Evolutionary conservation across 805 yeast genomes (phyloP).

Genomic region (Pichia ethanolica): DNA sequence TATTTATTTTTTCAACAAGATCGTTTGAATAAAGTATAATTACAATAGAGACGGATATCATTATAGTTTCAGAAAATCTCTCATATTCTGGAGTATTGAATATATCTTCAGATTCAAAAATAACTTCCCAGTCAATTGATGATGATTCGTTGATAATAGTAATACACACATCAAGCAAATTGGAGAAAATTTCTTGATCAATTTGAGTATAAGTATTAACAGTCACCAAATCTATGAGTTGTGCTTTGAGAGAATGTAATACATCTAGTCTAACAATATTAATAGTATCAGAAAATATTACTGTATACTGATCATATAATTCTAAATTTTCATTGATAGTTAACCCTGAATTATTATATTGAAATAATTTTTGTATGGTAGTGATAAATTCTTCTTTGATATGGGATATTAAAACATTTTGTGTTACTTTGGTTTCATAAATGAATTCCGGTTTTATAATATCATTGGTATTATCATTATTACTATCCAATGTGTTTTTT

Average conservation of each 20-base stretch:
- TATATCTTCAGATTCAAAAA: not conserved
- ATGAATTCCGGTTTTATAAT: constrained; percentile 1
- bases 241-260: not conserved
- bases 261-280: not conserved
- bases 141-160: constrained; percentile 1
- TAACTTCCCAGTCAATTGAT: constrained; percentile 4
- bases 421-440: constrained; percentile 1
- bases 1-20: not conserved
- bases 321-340: not conserved
- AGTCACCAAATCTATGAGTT: not conserved
- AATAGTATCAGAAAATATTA: not conserved
- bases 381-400: not conserved
- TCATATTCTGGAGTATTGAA: not conserved
- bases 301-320: not conserved
- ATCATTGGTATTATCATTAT: not conserved
- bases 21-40: not conserved
- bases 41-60: not conserved
- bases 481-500: no score
- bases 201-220: not conserved
- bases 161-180: not conserved
- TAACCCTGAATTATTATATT: no score
- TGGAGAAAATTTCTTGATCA: not conserved
- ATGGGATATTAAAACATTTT: not conserved
- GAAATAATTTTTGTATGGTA: not conserved
- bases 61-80: not conserved